Conservation (phyloP, 805 yeast genomes). For the Zygosaccharomyces rouxii region DNA sequence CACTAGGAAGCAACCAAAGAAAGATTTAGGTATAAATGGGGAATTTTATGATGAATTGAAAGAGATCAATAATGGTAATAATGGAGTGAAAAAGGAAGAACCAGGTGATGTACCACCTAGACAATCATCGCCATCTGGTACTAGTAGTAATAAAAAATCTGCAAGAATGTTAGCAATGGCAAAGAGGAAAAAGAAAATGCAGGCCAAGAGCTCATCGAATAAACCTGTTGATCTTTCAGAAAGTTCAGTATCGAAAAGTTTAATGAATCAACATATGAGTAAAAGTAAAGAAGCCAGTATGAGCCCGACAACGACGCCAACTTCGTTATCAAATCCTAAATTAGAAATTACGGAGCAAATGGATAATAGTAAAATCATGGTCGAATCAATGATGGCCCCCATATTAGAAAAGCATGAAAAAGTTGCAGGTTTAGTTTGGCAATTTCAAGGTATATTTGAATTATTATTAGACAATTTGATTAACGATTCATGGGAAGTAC, state of each 20-base stretch:
- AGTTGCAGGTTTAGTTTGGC: conserved; percentile 80
- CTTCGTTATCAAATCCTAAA: conserved; percentile 35
- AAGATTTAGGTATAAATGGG: neutral
- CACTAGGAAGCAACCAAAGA: conserved; percentile 13
- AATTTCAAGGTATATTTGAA: conserved; percentile 89
- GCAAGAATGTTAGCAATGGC: conserved; percentile 93
- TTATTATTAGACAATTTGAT: conserved; percentile 72
- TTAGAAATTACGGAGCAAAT: conserved; percentile 71
- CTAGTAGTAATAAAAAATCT: conserved; percentile 37
- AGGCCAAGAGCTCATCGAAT: conserved; percentile 48
- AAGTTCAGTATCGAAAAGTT: conserved; percentile 54
- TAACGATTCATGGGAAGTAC: conserved; percentile 84
- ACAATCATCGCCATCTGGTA: conserved; percentile 12
- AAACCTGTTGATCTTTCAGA: conserved; percentile 67
- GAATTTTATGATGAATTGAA: conserved; percentile 9
- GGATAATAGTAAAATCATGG: conserved; percentile 75
- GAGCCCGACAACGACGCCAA: conserved; percentile 23
- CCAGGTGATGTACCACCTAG: conserved; percentile 23
- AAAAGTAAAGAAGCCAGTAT: conserved; percentile 15
- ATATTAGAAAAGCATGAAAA: conserved; percentile 65
- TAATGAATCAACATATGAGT: conserved; percentile 29
- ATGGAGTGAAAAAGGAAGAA: conserved; percentile 20
- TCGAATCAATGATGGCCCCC: conserved; percentile 73
- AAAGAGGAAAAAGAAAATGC: conserved; percentile 77
- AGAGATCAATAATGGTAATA: conserved; percentile 11